These are phyloP conservation scores for Aspergillus aculeatus DNA, from an alignment of 2,329 filamentous ascomycete species.

Conservation along the genomic window DNA sequence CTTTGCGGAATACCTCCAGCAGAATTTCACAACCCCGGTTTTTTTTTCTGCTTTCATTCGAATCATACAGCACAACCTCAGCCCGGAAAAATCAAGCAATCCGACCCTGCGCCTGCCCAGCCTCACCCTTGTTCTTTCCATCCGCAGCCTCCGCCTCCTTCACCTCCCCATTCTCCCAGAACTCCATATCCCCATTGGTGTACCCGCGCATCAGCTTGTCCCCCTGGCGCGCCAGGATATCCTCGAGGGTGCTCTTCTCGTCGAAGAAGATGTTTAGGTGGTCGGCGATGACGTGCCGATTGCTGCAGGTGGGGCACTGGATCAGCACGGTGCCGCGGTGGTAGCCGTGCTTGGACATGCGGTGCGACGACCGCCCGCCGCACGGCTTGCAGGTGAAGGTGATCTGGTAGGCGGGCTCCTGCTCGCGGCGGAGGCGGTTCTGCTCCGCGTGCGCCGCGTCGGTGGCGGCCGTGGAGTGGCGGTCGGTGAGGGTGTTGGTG, in stretches of 20 bases:
- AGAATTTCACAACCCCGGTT: too few species aligned
- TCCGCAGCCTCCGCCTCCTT: constrained; percentile 21
- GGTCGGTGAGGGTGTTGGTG: constrained; percentile 33
- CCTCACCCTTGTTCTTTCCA: background rate
- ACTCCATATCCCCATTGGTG: constrained; percentile 82
- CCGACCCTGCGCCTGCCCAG: background rate
- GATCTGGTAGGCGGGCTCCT: constrained; percentile 74
- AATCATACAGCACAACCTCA: too few species aligned
- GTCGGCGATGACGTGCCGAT: constrained; percentile 88
- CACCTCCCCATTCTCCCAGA: constrained; percentile 74
- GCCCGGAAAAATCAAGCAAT: background rate
- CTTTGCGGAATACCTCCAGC: background rate
- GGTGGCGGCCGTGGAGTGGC: constrained; percentile 23
- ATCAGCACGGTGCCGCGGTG: constrained; percentile 87
- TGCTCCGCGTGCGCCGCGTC: constrained; percentile 35
- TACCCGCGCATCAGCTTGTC: constrained; percentile 79
- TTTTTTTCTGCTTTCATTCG: too few species aligned
- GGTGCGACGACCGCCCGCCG: constrained; percentile 73
- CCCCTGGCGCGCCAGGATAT: constrained; percentile 41
- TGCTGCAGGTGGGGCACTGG: constrained; percentile 80
- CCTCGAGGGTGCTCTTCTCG: constrained; percentile 42
- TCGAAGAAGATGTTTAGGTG: constrained; percentile 66
- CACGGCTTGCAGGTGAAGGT: constrained; percentile 94
- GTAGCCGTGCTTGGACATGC: constrained; percentile 90
- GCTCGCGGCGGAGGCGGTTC: constrained; percentile 38